Evolutionary conservation across 306 rosid genomes (phyloP).

Genomic region (Carpinus fangiana): DNA sequence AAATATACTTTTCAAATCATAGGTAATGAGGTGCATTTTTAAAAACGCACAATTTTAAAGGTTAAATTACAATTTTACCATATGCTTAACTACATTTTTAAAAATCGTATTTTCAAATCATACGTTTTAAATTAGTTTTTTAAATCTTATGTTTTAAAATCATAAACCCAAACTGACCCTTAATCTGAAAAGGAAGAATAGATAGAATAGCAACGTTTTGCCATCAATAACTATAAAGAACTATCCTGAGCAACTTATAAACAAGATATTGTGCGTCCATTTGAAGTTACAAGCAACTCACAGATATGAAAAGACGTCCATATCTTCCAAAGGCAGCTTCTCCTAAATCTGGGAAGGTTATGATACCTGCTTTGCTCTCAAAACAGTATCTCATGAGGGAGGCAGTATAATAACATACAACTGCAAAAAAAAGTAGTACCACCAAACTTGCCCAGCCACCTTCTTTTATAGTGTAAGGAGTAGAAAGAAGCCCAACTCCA

Average conservation of each 20-base stretch:
- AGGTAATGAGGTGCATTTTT: too few relatives aligned
- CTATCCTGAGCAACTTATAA: constrained; percentile 4
- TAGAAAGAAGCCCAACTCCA: constrained; percentile 79
- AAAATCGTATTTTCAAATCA: too few relatives aligned
- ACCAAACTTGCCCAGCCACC: constrained; percentile 78
- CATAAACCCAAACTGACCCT: too few relatives aligned
- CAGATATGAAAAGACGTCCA: constrained; percentile 66
- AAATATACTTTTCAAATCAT: too few relatives aligned
- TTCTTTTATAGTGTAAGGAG: constrained; percentile 66
- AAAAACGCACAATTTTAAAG: too few relatives aligned
- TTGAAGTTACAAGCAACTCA: constrained; percentile 43
- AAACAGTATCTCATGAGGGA: constrained; percentile 75
- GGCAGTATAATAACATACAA: constrained; percentile 79
- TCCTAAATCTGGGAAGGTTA: constrained; percentile 76
- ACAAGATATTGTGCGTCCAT: constrained; percentile 1
- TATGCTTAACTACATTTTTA: too few relatives aligned
- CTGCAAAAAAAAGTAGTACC: constrained; percentile 63
- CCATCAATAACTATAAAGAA: constrained; percentile 3
- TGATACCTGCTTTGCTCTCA: constrained; percentile 63
- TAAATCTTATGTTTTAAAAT: too few relatives aligned
- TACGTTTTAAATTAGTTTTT: too few relatives aligned
- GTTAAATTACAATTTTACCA: too few relatives aligned
- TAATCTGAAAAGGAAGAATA: neutral
- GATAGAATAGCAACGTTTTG: neutral
- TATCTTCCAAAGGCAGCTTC: constrained; percentile 85